Evolutionary conservation across 208 protist genomes (phyloP).

Genomic region (Trypanosomatidae sp.): DNA sequence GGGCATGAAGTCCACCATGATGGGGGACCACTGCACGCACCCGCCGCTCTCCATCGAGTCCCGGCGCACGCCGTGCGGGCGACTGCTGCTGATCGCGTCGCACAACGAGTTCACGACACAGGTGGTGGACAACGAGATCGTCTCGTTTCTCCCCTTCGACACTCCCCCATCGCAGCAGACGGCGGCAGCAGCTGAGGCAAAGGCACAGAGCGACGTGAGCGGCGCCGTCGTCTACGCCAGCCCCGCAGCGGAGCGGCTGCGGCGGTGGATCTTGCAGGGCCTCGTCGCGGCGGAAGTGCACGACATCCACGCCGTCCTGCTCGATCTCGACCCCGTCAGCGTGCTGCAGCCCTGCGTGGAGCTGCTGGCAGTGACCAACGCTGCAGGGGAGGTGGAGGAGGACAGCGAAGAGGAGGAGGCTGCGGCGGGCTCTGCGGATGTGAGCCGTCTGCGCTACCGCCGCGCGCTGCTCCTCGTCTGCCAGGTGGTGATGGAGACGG

Average conservation of each 20-base stretch:
- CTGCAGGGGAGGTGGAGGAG: no score
- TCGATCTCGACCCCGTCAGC: conserved; percentile 72
- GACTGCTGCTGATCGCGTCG: conserved; percentile 58
- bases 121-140: conserved; percentile 18
- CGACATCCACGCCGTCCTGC: conserved; percentile 56
- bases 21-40: no score
- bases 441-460: conserved; percentile 18
- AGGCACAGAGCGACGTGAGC: not conserved
- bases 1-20: no score
- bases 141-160: conserved; percentile 14
- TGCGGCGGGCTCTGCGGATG: no score
- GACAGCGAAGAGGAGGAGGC: conserved; percentile 5
- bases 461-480: conserved; percentile 78
- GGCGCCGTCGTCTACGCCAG: conserved; percentile 58
- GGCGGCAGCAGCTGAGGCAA: no score
- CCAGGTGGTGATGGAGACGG: conserved; percentile 82
- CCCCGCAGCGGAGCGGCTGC: conserved; percentile 68
- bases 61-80: conserved; percentile 40
- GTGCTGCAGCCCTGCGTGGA: conserved; percentile 67
- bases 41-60: conserved; percentile 17
- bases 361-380: conserved; percentile 57
- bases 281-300: conserved; percentile 72
- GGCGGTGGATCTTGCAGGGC: conserved; percentile 79
- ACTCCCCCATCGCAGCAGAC: no score
- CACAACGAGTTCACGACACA: conserved; percentile 45